Conservation (phyloP, 1,284 basidiomycete species). For the Pseudozyma hubeiensis region DNA sequence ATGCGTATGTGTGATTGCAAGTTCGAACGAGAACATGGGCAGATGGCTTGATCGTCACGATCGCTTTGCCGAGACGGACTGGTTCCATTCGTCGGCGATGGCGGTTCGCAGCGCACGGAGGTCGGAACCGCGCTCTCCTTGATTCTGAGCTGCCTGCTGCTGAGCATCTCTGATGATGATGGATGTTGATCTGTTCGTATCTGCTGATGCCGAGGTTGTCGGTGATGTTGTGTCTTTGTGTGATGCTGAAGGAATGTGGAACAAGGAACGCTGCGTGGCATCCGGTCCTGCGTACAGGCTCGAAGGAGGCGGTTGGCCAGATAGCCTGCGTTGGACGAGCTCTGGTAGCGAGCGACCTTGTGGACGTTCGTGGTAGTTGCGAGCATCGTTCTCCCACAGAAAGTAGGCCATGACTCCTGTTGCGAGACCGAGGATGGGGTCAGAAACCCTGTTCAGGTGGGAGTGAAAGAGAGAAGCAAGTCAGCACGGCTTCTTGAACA, state of each 20-base stretch:
- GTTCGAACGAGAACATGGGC: too few species aligned
- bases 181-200: constrained; percentile 11
- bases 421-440: constrained; percentile 62
- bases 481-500: neutral
- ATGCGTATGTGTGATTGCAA: too few species aligned
- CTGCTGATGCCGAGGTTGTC: neutral
- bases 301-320: constrained; percentile 26
- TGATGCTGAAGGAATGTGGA: constrained; percentile 39
- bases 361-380: constrained; percentile 57
- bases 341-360: constrained; percentile 52
- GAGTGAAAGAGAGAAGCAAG: neutral
- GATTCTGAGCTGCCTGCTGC: constrained; percentile 17
- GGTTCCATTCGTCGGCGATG: constrained; percentile 41
- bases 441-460: constrained; percentile 24
- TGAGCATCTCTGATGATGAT: constrained; percentile 27
- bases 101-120: constrained; percentile 31
- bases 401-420: constrained; percentile 65
- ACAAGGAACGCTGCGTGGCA: constrained; percentile 32
- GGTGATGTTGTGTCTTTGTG: constrained; percentile 6
- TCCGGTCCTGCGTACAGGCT: constrained; percentile 28
- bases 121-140: constrained; percentile 25
- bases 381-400: constrained; percentile 63
- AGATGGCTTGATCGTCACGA: neutral
- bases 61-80: constrained; percentile 14
- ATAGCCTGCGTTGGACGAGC: constrained; percentile 41